Evolutionary conservation across 1,284 basidiomycete genomes (phyloP).

Genomic region (Gymnopus androsaceus): DNA sequence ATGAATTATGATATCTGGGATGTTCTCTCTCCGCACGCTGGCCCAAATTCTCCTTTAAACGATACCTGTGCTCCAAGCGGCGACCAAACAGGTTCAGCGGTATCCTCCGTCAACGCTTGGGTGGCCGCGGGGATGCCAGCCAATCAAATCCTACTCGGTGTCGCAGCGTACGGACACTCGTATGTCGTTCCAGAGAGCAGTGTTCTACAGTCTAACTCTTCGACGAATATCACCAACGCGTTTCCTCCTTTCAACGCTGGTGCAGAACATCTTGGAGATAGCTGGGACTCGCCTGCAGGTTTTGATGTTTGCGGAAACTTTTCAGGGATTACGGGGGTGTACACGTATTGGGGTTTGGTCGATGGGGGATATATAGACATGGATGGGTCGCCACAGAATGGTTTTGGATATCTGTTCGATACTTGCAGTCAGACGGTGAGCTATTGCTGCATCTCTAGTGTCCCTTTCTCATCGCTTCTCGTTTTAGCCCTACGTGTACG

Average conservation of each 20-base stretch:
- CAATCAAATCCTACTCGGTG: slow-evolving; percentile 69
- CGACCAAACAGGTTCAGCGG: slow-evolving; percentile 66
- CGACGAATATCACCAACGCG: neutral
- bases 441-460: slow-evolving; percentile 6
- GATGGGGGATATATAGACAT: slow-evolving; percentile 49
- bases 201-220: slow-evolving; percentile 30
- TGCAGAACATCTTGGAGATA: slow-evolving; percentile 14
- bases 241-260: slow-evolving; percentile 12
- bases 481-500: slow-evolving; percentile 64
- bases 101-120: slow-evolving; percentile 66
- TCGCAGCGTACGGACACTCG: slow-evolving; percentile 64
- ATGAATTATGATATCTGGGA: slow-evolving; percentile 22
- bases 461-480: slow-evolving; percentile 5
- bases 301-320: slow-evolving; percentile 14
- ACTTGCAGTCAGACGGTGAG: slow-evolving; percentile 69
- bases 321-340: slow-evolving; percentile 44
- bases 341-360: slow-evolving; percentile 61
- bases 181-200: slow-evolving; percentile 35
- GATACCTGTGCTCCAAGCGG: slow-evolving; percentile 59
- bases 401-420: slow-evolving; percentile 56
- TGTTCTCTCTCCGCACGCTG: neutral
- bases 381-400: slow-evolving; percentile 51
- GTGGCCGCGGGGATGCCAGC: slow-evolving; percentile 65
- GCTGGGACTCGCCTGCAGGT: slow-evolving; percentile 12
- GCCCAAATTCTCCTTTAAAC: slow-evolving; percentile 55